These are phyloP conservation scores for Saitozyma podzolica DNA, from an alignment of 768 basidiomycete genomes.

Conservation along the genomic window DNA sequence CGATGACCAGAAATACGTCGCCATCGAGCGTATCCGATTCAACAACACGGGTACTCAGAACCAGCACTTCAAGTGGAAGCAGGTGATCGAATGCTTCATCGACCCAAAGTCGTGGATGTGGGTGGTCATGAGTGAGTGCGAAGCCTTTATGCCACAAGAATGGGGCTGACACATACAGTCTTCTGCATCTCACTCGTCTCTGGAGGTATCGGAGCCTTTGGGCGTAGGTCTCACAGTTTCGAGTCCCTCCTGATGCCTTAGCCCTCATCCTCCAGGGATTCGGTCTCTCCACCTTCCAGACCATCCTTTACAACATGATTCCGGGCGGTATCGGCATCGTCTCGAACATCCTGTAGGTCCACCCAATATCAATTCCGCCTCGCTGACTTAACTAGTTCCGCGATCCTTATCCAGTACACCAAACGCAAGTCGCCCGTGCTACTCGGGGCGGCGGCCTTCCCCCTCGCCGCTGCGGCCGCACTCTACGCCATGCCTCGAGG, in stretches of 20 bases:
- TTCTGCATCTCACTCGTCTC: slow-evolving; percentile 54
- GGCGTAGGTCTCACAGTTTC: too few species aligned
- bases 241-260: slow-evolving; percentile 1
- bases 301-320: slow-evolving; percentile 59
- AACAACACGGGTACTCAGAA: too few species aligned
- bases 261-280: slow-evolving; percentile 57
- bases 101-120: slow-evolving; percentile 57
- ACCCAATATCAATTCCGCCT: too few species aligned
- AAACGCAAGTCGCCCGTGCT: slow-evolving; percentile 17
- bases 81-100: too few species aligned
- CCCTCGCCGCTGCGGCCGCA: too few species aligned
- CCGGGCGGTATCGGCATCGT: slow-evolving; percentile 56
- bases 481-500: slow-evolving; percentile 23
- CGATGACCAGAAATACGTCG: slow-evolving; percentile 46
- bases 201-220: slow-evolving; percentile 57
- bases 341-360: slow-evolving; percentile 46
- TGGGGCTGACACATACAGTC: slow-evolving; percentile 33
- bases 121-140: slow-evolving; percentile 53
- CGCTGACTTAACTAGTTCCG: too few species aligned
- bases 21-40: too few species aligned
- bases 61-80: too few species aligned
- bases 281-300: slow-evolving; percentile 50
- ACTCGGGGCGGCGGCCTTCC: too few species aligned
- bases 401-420: slow-evolving; percentile 53
- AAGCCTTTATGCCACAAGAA: too few species aligned